Evolutionary conservation across 257 asterid genomes (phyloP), one percentile per base, ranked within the genome.

Genomic region (Fraxinus quadrangulata): DNA sequence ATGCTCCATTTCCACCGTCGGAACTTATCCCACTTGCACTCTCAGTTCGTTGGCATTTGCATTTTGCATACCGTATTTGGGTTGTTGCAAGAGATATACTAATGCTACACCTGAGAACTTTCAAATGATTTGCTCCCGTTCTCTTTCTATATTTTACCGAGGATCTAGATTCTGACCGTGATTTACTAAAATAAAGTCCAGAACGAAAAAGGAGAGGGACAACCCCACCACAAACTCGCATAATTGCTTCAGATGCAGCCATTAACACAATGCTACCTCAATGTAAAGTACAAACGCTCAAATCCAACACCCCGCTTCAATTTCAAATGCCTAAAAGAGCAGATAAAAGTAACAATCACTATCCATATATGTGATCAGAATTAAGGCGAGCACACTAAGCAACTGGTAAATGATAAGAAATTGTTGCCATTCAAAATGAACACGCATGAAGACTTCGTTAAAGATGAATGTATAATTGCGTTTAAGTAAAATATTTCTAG

Each of bases 1-100:
- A 81, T 23, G 83, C 65, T 33, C 86, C 86, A 26, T 83, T 87
- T 54, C 82, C 86, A 72, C 84, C 87, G 47, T 82, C 86, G 5
- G 88, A 80, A 40, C 84, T 81, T 77, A 82, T 40, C 75, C 87
- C 93, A 59, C 85, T 85, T 13, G 70, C 83, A 87, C 75, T 81
- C 74, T 87, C 93, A 61, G 89, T 75, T 77, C 67, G 81, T 75
- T 87, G 88, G 82, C 96, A 91, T 75, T 85, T 84, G 84, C 89
- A 87, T 42, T 69, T 80, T 78, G 21, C 23, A n/a, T 61, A 67
- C 75, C 77, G 23, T 31, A 71, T 81, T 73, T 67, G 78, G 67
- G 73, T 75, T 33, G 77, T 54, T 28, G 78, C 6, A 49, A 68
- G 74, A 71, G 67, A 26, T 69, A 74, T 49, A 72, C 39, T 72